A percentile compares a stretch with the other conserved stretches of the same genome.
Conservation (phyloP, 2,329 filamentous ascomycete genomes). For the Trichoderma koningiopsis region DNA sequence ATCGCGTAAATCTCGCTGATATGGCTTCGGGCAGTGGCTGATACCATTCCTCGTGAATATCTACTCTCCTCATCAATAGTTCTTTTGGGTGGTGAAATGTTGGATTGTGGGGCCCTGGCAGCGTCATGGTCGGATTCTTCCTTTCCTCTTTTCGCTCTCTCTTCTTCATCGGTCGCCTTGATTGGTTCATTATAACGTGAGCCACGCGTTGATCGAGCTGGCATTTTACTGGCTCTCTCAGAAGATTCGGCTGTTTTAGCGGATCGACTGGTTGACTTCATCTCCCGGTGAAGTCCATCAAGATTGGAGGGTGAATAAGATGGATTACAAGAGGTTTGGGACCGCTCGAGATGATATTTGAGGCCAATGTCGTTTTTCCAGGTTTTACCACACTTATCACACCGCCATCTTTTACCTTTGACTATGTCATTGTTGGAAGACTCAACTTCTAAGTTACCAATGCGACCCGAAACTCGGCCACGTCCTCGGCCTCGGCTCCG, state of each 20-base stretch:
- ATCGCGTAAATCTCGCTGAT: background rate
- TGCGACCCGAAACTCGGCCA: slow-evolving; percentile 15
- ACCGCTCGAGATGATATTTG: slow-evolving; percentile 61
- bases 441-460: slow-evolving; percentile 20
- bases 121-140: background rate
- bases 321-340: slow-evolving; percentile 57
- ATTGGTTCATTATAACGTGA: background rate
- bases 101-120: background rate
- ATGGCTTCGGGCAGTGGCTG: background rate
- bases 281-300: slow-evolving; percentile 28
- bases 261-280: slow-evolving; percentile 18
- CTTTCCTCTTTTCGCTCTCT: background rate
- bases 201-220: background rate
- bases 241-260: slow-evolving; percentile 6
- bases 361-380: slow-evolving; percentile 63
- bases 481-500: slow-evolving; percentile 26
- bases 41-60: background rate
- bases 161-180: background rate
- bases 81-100: background rate
- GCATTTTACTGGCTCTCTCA: background rate
- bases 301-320: slow-evolving; percentile 32
- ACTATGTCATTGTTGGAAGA: slow-evolving; percentile 26
- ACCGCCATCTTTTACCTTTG: slow-evolving; percentile 44
- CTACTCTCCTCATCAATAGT: background rate
- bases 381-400: slow-evolving; percentile 54